Percentiles rank a stretch among this genome's conserved stretches.
Conservation (phyloP, 2,329 filamentous ascomycete genomes). For the Xylaria sp. region DNA sequence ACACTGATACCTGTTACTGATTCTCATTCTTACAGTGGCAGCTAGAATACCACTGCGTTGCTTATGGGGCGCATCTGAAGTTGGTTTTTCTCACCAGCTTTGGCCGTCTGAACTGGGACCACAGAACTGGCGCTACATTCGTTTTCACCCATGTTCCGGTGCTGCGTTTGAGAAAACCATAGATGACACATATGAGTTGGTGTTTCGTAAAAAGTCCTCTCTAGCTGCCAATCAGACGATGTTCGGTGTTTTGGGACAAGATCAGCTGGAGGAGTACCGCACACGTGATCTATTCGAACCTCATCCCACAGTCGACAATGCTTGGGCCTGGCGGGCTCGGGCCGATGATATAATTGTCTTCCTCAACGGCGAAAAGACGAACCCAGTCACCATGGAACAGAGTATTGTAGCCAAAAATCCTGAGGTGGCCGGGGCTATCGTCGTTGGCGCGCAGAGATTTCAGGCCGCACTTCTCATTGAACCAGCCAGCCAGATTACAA, state of each 20-base stretch:
- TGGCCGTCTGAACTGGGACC: constrained; percentile 36
- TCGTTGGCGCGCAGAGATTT: constrained; percentile 41
- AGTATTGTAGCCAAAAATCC: constrained; percentile 36
- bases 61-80: constrained; percentile 51
- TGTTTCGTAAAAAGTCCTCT: constrained; percentile 25
- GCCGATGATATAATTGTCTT: constrained; percentile 51
- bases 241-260: constrained; percentile 25
- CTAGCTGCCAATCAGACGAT: constrained; percentile 11
- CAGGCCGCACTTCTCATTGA: constrained; percentile 43
- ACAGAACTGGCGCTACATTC: constrained; percentile 50
- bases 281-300: constrained; percentile 43
- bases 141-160: constrained; percentile 48
- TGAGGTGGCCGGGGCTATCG: constrained; percentile 36
- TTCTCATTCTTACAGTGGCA: constrained; percentile 48
- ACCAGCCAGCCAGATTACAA: constrained; percentile 11
- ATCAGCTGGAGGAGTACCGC: constrained; percentile 40
- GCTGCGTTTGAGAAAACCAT: constrained; percentile 43
- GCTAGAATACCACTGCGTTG: constrained; percentile 50
- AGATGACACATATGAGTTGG: constrained; percentile 43
- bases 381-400: constrained; percentile 48
- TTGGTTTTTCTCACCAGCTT: constrained; percentile 43
- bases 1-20: constrained; percentile 29
- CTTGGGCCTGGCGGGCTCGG: constrained; percentile 46
- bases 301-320: constrained; percentile 43
- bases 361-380: constrained; percentile 49